Base-by-base conservation (phyloP, 2,329 filamentous ascomycete species). In the Neopestalotiopsis rosae region DNA sequence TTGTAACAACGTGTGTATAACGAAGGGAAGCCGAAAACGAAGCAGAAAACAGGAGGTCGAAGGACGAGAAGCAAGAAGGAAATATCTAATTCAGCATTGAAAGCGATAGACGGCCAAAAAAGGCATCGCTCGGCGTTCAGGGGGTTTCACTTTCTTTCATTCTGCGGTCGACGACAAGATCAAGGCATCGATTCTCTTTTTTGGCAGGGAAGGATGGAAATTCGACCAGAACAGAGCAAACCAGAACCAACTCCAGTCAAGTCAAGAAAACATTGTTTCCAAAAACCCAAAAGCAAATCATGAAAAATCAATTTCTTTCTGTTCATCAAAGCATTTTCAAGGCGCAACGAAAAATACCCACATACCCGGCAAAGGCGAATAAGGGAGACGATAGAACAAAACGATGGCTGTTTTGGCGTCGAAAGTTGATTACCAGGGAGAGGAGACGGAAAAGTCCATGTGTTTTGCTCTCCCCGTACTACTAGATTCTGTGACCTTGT, bases 81-180 rank as follows among this genome's bases (percentile, higher is more conserved):
- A 14, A 4, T 59, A n/a, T 20, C 59, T 24, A 24, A 24, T 64
- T 45, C 40, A 38, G 42, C 40, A 49, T 49, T 32, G 34, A 32
- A 45, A 64, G 61, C 61, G 61, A 45, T 40, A 64, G 61, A 64
- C 61, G 61, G 40, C 28, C n/a, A 62, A 38, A 38, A 17, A 7
- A 64, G 34, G 61, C 61, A 64, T 45, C 61, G 61, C 61, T 64
- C 12, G 61, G 61, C 61, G 61, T 64, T 64, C 20, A 49, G 3
- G 38, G 17, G 5, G 10, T 40, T 32, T 49, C n/a, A n/a, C 45
- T 52, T 52, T 9, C n/a, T 52, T 3, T n/a, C n/a, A 9, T 20
- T 52, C n/a, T 52, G 7, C 38, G 61, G 34, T 64, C 61, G 20
- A 64, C 61, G 12, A 45, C 38, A 64, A 28, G 24, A 38, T 20